Base-by-base conservation (phyloP, 1,284 basidiomycete genomes). In the Sutorius eximius region DNA sequence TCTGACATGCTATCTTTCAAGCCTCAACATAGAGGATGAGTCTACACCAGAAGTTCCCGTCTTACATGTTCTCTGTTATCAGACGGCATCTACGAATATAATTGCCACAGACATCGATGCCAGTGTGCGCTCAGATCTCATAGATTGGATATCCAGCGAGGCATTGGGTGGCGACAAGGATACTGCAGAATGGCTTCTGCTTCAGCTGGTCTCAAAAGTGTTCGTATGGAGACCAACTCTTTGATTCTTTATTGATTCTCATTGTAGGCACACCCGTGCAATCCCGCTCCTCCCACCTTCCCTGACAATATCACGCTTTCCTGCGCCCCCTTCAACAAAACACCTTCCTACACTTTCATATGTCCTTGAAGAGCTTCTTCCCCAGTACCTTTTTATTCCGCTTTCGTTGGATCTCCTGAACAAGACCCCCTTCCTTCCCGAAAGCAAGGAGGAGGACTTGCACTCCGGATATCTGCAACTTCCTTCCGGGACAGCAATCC, bases 181-280 rank as follows among this genome's bases (percentile, higher is more conserved):
- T 33, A 87, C 86, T 0, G 91, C 92, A 11, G 88, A 94, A 71
- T 93, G 87, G 84, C 73, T 90, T 3, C 72, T 95, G 8, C 74
- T 94, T 15, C 75, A 79, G 22, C 69, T 80, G 24, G 75, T 89
- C n/a, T 79, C 86, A 20, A 79, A 80, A 68, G 82, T 87, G 90
- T 93, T 64, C 59, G 86, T 76, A 16, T 1, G 24, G 3, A 29
- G 15, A 20, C 48, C 22, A 24, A 48, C 47, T 34, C 13, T 40
- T 29, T 11, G 34, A 20, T 34, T 37, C 12, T 12, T 36, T 42
- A 22, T 43, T 60, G 46, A 61, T 49, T 38, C 45, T 52, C 33
- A 13, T 52, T 18, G 32, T 60, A 93, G 89, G 36, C 83, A 91
- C 74, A 82, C 84, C 13, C 82, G 87, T 42, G 77, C 79, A 11